A percentile compares a stretch with the other conserved stretches of the same genome.
phyloP scores from a whole-genome alignment of 176 grass and related monocot species.

The Hsuehochloa calcarea region DNA sequence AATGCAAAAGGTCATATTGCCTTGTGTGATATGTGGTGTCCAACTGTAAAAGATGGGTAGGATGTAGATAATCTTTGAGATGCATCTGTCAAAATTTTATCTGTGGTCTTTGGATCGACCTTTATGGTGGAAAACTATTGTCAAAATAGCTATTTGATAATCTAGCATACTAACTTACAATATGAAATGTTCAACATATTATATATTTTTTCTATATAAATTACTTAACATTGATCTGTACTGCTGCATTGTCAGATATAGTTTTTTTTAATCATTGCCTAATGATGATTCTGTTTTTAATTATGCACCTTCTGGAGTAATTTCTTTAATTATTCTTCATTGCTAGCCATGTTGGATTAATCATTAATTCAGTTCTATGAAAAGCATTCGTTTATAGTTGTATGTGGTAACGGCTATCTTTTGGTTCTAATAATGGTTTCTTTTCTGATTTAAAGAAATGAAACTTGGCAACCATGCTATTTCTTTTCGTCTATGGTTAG shows the following conservation, averaged over 20 bases:
- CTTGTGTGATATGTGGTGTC: neutral
- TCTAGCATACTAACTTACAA: neutral
- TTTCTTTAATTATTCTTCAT: neutral
- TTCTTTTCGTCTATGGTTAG: constrained; percentile 7
- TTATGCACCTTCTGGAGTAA: neutral
- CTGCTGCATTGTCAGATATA: neutral
- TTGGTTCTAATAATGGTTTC: neutral
- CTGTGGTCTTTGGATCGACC: neutral
- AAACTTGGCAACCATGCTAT: neutral
- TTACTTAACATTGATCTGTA: neutral
- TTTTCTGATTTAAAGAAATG: constrained; percentile 1
- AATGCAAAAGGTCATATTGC: neutral
- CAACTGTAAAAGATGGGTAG: neutral
- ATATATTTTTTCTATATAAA: neutral
- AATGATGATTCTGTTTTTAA: neutral
- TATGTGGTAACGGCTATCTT: neutral
- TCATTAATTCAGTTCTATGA: constrained; percentile 10
- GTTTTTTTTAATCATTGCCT: neutral
- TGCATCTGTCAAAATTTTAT: neutral
- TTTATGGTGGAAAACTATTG: neutral
- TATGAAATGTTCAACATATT: neutral
- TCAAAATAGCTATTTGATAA: neutral
- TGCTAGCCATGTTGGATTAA: neutral
- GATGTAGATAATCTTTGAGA: neutral
- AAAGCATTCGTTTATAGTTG: neutral